phyloP scores from a whole-genome alignment of 2,329 filamentous ascomycete species.

The Penicillium sp. region DNA sequence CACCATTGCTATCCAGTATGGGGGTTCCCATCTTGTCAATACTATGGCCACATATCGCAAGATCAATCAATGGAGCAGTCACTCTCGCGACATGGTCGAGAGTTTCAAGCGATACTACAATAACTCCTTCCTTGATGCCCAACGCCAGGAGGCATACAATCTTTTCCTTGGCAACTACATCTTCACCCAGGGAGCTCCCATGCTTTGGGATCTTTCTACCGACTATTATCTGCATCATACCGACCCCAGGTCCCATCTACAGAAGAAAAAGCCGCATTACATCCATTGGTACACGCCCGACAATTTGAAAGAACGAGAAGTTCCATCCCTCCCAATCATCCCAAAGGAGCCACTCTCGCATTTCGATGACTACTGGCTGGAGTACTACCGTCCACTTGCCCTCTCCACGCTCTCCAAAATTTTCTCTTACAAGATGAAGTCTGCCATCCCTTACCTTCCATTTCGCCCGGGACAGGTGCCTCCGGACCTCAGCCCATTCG shows the following conservation, averaged over 20 bases:
- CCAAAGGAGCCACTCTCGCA: slow-evolving; percentile 42
- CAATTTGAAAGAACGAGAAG: slow-evolving; percentile 59
- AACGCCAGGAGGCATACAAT: slow-evolving; percentile 96
- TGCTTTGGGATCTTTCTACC: slow-evolving; percentile 92
- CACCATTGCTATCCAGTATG: slow-evolving; percentile 95
- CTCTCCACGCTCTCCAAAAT: slow-evolving; percentile 88
- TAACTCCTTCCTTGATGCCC: slow-evolving; percentile 96
- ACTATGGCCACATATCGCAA: slow-evolving; percentile 99
- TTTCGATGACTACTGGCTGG: slow-evolving; percentile 94
- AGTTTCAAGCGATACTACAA: slow-evolving; percentile 99
- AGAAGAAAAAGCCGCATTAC: slow-evolving; percentile 63
- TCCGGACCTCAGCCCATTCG: slow-evolving; percentile 80
- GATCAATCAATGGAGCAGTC: slow-evolving; percentile 97
- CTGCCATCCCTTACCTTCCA: slow-evolving; percentile 73
- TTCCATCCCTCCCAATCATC: slow-evolving; percentile 46
- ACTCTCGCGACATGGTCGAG: slow-evolving; percentile 97
- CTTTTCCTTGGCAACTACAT: slow-evolving; percentile 95
- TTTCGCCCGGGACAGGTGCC: slow-evolving; percentile 62
- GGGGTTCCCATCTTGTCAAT: slow-evolving; percentile 94
- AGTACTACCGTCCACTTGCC: slow-evolving; percentile 87
- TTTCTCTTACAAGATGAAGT: slow-evolving; percentile 88
- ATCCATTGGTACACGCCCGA: slow-evolving; percentile 82
- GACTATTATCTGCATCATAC: slow-evolving; percentile 96
- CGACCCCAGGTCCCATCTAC: slow-evolving; percentile 68
- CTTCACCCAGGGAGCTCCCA: slow-evolving; percentile 77